Conservation (phyloP, 1,284 basidiomycete genomes). For the Amanita bisporigera region DNA sequence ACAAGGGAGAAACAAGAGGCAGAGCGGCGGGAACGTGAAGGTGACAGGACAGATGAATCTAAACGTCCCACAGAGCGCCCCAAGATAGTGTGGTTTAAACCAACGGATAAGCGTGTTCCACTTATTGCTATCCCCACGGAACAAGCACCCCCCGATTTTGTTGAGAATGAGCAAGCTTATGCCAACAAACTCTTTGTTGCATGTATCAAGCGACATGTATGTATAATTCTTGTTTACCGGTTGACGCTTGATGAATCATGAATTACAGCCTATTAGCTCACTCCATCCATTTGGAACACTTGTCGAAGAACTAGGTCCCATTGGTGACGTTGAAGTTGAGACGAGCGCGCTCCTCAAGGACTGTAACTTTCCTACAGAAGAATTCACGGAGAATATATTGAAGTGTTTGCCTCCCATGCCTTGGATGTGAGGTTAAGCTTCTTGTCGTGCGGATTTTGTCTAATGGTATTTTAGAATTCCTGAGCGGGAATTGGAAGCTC, state of each 20-base stretch:
- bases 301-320: constrained; percentile 98
- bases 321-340: constrained; percentile 97
- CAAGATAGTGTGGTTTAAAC: constrained; percentile 99
- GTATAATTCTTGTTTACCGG: constrained; percentile 35
- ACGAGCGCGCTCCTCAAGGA: constrained; percentile 98
- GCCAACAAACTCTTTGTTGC: constrained; percentile 94
- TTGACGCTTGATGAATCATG: neutral
- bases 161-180: constrained; percentile 93
- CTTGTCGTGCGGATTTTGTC: constrained; percentile 4
- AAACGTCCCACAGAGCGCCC: constrained; percentile 83
- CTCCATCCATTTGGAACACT: constrained; percentile 99
- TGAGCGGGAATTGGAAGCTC: constrained; percentile 86
- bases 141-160: constrained; percentile 96
- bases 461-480: constrained; percentile 67
- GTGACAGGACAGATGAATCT: constrained; percentile 84
- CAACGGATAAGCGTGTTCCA: constrained; percentile 98
- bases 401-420: constrained; percentile 96
- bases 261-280: constrained; percentile 82
- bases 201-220: constrained; percentile 95
- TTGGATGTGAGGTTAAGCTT: constrained; percentile 73
- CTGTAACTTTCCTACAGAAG: constrained; percentile 96
- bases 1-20: constrained; percentile 99
- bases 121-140: constrained; percentile 99
- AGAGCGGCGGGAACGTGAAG: constrained; percentile 95
- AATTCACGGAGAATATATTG: constrained; percentile 91